Conservation (phyloP, 768 basidiomycete genomes). For the Lentinula sp. region DNA sequence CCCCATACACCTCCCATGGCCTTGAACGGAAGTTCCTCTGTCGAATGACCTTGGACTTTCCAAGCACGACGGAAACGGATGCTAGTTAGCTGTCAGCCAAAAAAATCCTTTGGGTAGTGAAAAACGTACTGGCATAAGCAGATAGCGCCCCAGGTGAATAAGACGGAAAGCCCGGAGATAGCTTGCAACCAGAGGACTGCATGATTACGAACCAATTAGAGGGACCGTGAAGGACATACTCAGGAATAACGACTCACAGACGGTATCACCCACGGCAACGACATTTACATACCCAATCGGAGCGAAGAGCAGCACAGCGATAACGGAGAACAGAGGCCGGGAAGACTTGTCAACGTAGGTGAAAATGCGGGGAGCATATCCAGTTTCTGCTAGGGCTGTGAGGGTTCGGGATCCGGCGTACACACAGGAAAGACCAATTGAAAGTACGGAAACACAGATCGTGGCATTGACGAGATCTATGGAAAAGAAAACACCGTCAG, state of each 20-base stretch:
- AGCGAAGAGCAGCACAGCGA: constrained; percentile 29
- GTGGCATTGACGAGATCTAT: constrained; percentile 34
- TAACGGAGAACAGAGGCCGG: constrained; percentile 37
- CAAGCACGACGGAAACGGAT: constrained; percentile 42
- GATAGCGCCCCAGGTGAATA: constrained; percentile 41
- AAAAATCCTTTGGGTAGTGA: not conserved
- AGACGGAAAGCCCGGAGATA: constrained; percentile 39
- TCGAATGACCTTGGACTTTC: constrained; percentile 35
- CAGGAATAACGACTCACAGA: constrained; percentile 24
- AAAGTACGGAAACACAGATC: constrained; percentile 41
- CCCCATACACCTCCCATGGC: constrained; percentile 39
- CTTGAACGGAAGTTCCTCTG: constrained; percentile 39
- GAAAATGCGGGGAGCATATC: constrained; percentile 39
- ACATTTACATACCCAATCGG: constrained; percentile 37
- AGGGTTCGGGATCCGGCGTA: constrained; percentile 41
- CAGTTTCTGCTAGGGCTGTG: constrained; percentile 40
- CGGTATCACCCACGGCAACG: constrained; percentile 25
- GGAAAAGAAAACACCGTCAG: too few species aligned
- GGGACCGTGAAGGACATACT: not conserved
- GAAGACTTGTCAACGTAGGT: constrained; percentile 40
- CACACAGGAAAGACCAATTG: constrained; percentile 39
- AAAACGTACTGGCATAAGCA: constrained; percentile 38
- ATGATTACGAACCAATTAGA: not conserved
- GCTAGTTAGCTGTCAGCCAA: constrained; percentile 12
- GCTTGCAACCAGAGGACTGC: constrained; percentile 39